Evolutionary conservation across 352 stramenopile species (phyloP), one percentile per base, ranked within the genome.

Genomic region (Phytophthora ramorum): DNA sequence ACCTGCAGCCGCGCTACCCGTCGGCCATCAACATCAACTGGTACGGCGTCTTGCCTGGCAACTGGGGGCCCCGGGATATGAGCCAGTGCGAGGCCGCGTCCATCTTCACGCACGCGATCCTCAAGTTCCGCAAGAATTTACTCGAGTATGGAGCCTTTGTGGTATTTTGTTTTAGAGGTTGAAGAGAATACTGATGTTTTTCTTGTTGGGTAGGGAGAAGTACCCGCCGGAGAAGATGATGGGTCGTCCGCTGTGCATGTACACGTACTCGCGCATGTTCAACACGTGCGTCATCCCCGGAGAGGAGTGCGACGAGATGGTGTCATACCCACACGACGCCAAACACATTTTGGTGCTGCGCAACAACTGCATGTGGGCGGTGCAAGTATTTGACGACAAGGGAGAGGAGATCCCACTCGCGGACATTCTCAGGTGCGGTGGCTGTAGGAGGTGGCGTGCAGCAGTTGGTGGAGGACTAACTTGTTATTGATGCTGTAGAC

Each of bases 11-110:
- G 63, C 84, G 88, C 17, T 98, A 99, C 73, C 95, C 96, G 48
- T 96, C 97, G 37, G 93, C 97, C 17, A 95, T 99, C 69, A 99
- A 99, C 73, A 96, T 99, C 60, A 98, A 96, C 58, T 99, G 98
- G 88, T 99, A 98, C 78, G 98, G 98, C 73, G 93, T 99, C 37
- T 88, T 99, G 46, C 84, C 87, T 0, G 96, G 98, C 57, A 96
- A 95, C 58, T 96, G 89, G 89, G 89, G 89, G 1, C 86, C 96
- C 7, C 78, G 93, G 32, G 86, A 98, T 28, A 90, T 99, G 71
- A 97, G 91, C 63, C 91, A 96, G 30, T 89, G 91, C 55, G 93
- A 98, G 61, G 86, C 89, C 22, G 89, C 87, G 22, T 89, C 87
- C 19, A 96, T 95, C 66, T 95, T 95, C 58, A 89, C 84, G 13